Evolutionary conservation across 2,329 filamentous ascomycete genomes (phyloP), one percentile per base, ranked within the genome.

Genomic region (Nectriaceae sp.): DNA sequence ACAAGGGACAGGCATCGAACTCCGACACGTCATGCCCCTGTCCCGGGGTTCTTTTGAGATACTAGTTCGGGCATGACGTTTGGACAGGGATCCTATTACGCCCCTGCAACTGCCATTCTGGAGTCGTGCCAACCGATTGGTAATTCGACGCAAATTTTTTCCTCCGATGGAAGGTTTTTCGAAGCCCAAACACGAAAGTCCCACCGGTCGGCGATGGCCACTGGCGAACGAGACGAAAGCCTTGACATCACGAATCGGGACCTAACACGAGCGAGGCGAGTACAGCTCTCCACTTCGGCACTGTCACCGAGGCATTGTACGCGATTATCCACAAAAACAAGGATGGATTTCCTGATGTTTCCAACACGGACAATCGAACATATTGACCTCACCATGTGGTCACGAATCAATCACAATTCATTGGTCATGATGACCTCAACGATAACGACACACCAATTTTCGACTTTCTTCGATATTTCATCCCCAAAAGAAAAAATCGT

Each of bases 111-210:
- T 48, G 49, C 21, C 49, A 24, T 20, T 48, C 20, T 22, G 50
- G 31, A 40, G 36, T 46, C 46, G 49, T 56, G 49, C 46, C 59
- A 56, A 53, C 52, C 52, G 49, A 54, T 54, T 61, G 60, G 56
- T 61, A 54, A 52, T 42, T 56, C 55, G 57, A 55, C 57, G 57
- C 56, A 62, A 62, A 62, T 47, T 61, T 62, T 62, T 55, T 46
- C 44, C 46, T 11, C 37, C 42, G 43, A 55, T 62, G 48, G 60
- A 62, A 62, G 60, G 48, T 42, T 60, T 58, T 58, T 62, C 42
- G 60, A 62, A 62, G 55, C 41, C 44, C 37, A 50, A 42, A 47
- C 51, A 42, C 47, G 43, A 42, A 29, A 47, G 59, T 49, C 46
- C 60, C 60, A 62, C 59, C 46, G 52, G 40, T 55, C 51, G 51